These are phyloP conservation scores for Trichomonascus vanleenenianus DNA, from an alignment of 805 yeast species.

Conservation along the genomic window DNA sequence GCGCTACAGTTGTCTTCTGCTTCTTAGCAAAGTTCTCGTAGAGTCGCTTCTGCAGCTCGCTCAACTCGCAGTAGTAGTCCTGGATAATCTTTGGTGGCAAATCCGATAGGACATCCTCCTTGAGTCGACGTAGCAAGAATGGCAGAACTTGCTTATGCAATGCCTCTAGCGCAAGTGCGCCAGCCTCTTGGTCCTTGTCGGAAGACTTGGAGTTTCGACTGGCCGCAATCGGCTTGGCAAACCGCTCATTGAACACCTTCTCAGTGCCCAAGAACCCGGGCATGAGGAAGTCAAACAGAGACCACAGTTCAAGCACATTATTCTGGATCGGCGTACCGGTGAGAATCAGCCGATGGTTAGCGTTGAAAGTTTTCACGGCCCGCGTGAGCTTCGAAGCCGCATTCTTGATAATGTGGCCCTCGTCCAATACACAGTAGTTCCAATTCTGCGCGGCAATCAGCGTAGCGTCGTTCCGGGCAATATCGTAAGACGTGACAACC, in stretches of 20 bases:
- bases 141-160: conserved; percentile 95
- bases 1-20: conserved; percentile 65
- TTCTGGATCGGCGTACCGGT: conserved; percentile 99
- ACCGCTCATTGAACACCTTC: conserved; percentile 85
- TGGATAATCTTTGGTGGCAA: conserved; percentile 97
- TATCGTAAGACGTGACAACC: conserved; percentile 92
- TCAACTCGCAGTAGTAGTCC: conserved; percentile 93
- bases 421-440: conserved; percentile 94
- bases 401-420: conserved; percentile 95
- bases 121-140: conserved; percentile 88
- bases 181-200: conserved; percentile 92
- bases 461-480: conserved; percentile 84
- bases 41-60: conserved; percentile 79
- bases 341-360: conserved; percentile 83
- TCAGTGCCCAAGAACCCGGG: conserved; percentile 98
- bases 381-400: conserved; percentile 80
- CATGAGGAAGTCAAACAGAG: conserved; percentile 94
- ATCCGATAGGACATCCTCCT: conserved; percentile 92
- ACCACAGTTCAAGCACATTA: conserved; percentile 95
- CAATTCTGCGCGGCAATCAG: conserved; percentile 53
- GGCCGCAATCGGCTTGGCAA: conserved; percentile 97
- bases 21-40: conserved; percentile 85
- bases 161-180: conserved; percentile 92
- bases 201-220: conserved; percentile 76
- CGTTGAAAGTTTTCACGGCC: conserved; percentile 72